A percentile compares a stretch with the other conserved stretches of the same genome.
These are phyloP conservation scores for Mycothermus thermophilus DNA, from an alignment of 495 filamentous ascomycete genomes.

Conservation along the genomic window DNA sequence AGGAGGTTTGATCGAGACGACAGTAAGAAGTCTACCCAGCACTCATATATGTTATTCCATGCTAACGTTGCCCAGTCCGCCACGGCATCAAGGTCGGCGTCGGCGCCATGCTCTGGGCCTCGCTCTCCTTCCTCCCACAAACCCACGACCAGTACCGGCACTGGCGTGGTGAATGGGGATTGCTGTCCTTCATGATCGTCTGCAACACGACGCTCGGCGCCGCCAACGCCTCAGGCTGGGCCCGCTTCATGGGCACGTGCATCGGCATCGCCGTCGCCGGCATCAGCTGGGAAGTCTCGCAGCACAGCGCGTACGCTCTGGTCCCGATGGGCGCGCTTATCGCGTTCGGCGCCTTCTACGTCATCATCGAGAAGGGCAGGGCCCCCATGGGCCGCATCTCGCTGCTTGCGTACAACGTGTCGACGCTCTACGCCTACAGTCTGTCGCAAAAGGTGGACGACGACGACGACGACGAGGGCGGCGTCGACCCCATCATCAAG, in stretches of 20 bases:
- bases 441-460: conserved; percentile 65
- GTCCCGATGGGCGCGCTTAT: conserved; percentile 69
- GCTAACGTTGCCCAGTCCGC: conserved; percentile 21
- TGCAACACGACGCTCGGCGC: conserved; percentile 95
- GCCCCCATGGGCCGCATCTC: conserved; percentile 87
- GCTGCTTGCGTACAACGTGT: conserved; percentile 93
- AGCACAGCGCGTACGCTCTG: conserved; percentile 58
- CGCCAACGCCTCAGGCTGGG: conserved; percentile 77
- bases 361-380: conserved; percentile 72
- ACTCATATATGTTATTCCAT: neutral
- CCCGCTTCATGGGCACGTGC: conserved; percentile 78
- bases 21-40: conserved; percentile 17
- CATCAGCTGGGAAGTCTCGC: conserved; percentile 58
- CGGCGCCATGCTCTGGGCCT: conserved; percentile 73
- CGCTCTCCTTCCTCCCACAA: conserved; percentile 66
- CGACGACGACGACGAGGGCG: conserved; percentile 76
- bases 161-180: conserved; percentile 94
- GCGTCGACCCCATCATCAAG: conserved; percentile 63
- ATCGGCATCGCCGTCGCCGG: conserved; percentile 66
- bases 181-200: conserved; percentile 95
- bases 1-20: conserved; percentile 37
- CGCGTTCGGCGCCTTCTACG: conserved; percentile 69
- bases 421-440: conserved; percentile 85
- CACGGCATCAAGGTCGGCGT: conserved; percentile 89
- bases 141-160: conserved; percentile 69